Base-by-base conservation (phyloP, 163 green algal genomes). In the Scenedesmus sp. region DNA sequence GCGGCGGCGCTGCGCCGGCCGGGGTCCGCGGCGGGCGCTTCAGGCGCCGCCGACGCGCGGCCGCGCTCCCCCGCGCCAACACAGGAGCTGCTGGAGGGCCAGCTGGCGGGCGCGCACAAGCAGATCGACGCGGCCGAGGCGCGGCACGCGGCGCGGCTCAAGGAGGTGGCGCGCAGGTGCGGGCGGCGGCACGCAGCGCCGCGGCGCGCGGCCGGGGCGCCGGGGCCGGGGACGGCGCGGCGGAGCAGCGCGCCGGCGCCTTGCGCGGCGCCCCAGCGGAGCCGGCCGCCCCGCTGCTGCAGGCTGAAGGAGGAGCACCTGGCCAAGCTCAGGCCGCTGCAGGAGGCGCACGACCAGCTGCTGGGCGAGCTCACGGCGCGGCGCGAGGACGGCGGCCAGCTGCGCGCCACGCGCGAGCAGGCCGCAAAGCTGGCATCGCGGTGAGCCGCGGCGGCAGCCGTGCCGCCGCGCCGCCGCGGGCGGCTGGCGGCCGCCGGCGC, bases 111-210 rank as follows among this genome's bases (percentile, higher is more conserved):
- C 24, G 54, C 69, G 13, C 36, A 45, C 34, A 67, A 77, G 24
- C 50, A 66, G 17, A 77, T 67, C 20, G 36, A 54, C 3, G 31
- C 48, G 13, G 71, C 58, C 29, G 58, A 80, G 10, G 17, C 71
- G 44, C 57, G 58, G 24, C 71, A 80, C 28, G 44, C 50, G 20
- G n/a, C 26, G 11, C 71, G 56, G 6, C 47, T 80, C 29, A 80
- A 80, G 29, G 71, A 80, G 58, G 58, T 80, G 22, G 71, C 58
- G 4, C 58, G 71, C 45, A 80, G 71, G 71, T 80, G 39, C 4
- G 69, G 3, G 3, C 13, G 39, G 4, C 5, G 42, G 28, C 69
- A 63, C 33, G 45, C 63, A 42, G 11, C 39, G n/a, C 39, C 10
- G 39, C 39, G 7, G 10, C 39, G 39, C 39, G 39, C 39, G 39